phyloP scores from a whole-genome alignment of 352 stramenopile species.

The Pythium chondricola region DNA sequence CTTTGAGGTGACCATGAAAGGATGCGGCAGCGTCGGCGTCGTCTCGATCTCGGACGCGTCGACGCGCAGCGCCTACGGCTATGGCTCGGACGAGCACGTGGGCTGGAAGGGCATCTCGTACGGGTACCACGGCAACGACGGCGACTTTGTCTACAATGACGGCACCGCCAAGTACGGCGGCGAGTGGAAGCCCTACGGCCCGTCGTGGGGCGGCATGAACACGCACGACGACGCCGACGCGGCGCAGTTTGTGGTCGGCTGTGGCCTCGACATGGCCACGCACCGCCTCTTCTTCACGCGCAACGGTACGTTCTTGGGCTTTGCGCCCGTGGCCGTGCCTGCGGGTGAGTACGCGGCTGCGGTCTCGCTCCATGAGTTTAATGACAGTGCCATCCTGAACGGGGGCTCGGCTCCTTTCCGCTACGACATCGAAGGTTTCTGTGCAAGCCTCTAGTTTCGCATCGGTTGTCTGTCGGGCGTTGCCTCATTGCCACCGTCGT shows the following conservation, averaged over 20 bases:
- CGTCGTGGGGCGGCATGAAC: conserved; percentile 48
- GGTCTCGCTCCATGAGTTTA: conserved; percentile 75
- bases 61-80: conserved; percentile 64
- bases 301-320: conserved; percentile 60
- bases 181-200: conserved; percentile 63
- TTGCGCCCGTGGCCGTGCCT: conserved; percentile 32
- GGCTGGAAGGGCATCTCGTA: conserved; percentile 79
- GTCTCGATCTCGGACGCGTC: conserved; percentile 47
- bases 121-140: conserved; percentile 83
- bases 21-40: conserved; percentile 75
- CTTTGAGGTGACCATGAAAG: conserved; percentile 71
- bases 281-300: conserved; percentile 75
- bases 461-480: conserved; percentile 1
- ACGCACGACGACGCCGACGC: conserved; percentile 18
- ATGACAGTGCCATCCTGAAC: conserved; percentile 66
- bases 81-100: conserved; percentile 75
- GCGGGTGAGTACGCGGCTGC: conserved; percentile 61
- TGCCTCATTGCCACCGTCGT: no score
- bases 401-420: conserved; percentile 59
- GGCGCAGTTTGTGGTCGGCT: conserved; percentile 55
- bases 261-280: conserved; percentile 52
- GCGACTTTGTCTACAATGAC: conserved; percentile 82
- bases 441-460: conserved; percentile 72
- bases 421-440: conserved; percentile 86
- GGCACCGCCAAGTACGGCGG: conserved; percentile 59